Evolutionary conservation across 1,284 basidiomycete species (phyloP), one percentile per base, ranked within the genome.

Genomic region (Malassezia caprae): DNA sequence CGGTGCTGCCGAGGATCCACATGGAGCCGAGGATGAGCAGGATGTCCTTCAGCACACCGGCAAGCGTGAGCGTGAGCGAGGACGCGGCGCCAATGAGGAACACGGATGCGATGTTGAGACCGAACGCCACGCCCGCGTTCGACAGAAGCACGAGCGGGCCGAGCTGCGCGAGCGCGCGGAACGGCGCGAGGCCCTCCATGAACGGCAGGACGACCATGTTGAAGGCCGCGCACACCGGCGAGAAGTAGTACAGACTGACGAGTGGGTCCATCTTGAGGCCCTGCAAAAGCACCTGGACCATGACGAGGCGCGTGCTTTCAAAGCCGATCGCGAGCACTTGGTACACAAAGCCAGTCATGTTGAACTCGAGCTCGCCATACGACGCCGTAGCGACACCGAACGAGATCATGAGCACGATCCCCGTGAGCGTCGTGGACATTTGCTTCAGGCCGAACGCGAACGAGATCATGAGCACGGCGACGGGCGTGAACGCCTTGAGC

Each of bases 401-500:
- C 0, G 90, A 94, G 68, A 96, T 96, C 84, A 90, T 86, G 67
- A 82, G 77, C n/a, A 96, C 87, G 61, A 96, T 94, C 55, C 84
- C 68, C 5, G 82, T 83, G 6, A 94, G 81, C 63, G 82, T 84
- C 64, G 82, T 82, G 76, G 82, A 90, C 6, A 90, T 88, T 59
- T 94, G 89, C 75, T 90, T 85, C 59, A 91, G 84, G 62, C 85
- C 84, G 80, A 86, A 88, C 0, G 82, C 80, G 81, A 91, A 96
- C 8, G 90, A 91, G 70, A 96, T 91, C 63, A 96, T 81, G 30
- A 96, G 82, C 66, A 96, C 94, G 1, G 90, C 88, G 13, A 96
- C 91, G 0, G 91, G 90, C n/a, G 82, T 88, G 78, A 96, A 96
- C 8, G 91, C 93, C 83, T 94, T 94, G 78, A 96, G 85, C 91